A percentile compares a stretch with the other conserved stretches of the same genome.
phyloP scores from a whole-genome alignment of 106 monocot species.

The Acanthochlamys bracteata region DNA sequence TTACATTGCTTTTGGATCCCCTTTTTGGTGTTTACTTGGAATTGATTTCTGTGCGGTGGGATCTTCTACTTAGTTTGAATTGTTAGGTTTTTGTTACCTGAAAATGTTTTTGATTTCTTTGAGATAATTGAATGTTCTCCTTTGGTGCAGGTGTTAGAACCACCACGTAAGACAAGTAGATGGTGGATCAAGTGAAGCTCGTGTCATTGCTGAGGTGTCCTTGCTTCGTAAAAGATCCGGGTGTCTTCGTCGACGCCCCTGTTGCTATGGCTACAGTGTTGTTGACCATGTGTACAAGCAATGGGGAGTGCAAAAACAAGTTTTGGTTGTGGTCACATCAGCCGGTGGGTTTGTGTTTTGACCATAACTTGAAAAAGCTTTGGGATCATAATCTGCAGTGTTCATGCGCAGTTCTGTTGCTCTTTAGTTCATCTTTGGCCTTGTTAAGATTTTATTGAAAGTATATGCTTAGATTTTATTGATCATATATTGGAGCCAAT shows the following conservation, averaged over 20 bases:
- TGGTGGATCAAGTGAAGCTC: constrained; percentile 77
- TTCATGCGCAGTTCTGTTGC: not conserved
- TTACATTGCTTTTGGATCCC: no score
- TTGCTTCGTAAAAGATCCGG: constrained; percentile 78
- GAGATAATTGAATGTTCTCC: not conserved
- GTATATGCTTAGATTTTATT: no score
- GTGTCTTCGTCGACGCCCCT: constrained; percentile 71
- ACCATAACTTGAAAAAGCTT: constrained; percentile 94
- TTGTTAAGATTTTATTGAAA: no score
- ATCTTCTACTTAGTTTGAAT: not conserved
- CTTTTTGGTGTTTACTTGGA: not conserved
- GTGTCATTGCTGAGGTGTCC: constrained; percentile 70
- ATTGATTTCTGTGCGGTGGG: not conserved
- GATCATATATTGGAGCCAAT: not conserved
- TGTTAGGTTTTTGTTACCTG: not conserved
- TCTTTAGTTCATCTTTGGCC: no score
- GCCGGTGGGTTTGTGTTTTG: constrained; percentile 96
- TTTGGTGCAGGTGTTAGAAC: constrained; percentile 60
- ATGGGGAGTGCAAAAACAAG: constrained; percentile 81
- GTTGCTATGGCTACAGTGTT: constrained; percentile 75
- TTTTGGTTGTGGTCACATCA: constrained; percentile 94
- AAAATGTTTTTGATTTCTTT: no score
- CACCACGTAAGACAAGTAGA: constrained; percentile 64
- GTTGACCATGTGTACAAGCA: constrained; percentile 64
- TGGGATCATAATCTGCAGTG: constrained; percentile 98